Percentiles rank a stretch among this genome's conserved stretches.
Conservation (phyloP, 2,329 filamentous ascomycete species). For the Hypoxylon sp. region DNA sequence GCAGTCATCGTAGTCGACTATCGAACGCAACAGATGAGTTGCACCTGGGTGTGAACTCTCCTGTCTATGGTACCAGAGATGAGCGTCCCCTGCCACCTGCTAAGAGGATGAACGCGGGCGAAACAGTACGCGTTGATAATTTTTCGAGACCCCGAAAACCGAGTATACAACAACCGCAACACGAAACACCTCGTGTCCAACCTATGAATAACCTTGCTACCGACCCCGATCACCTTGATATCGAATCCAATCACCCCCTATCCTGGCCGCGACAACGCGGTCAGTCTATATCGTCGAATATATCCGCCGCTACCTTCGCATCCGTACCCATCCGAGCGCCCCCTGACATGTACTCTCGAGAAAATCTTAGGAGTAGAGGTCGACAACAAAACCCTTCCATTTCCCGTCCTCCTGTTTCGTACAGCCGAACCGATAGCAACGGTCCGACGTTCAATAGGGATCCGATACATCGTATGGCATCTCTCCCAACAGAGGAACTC, state of each 20-base stretch:
- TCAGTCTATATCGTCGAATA: constrained; percentile 58
- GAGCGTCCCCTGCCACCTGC: constrained; percentile 39
- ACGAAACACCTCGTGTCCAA: constrained; percentile 48
- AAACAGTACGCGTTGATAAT: constrained; percentile 58
- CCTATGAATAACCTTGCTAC: constrained; percentile 40
- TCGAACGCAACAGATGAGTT: constrained; percentile 34
- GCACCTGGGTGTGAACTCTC: constrained; percentile 34
- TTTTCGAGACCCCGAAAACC: constrained; percentile 67
- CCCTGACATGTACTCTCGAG: constrained; percentile 50
- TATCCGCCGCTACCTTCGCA: constrained; percentile 56
- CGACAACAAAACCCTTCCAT: constrained; percentile 40
- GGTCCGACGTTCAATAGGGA: constrained; percentile 49
- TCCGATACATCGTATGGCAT: constrained; percentile 52
- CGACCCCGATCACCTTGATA: constrained; percentile 40
- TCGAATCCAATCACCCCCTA: constrained; percentile 27
- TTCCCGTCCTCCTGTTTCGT: constrained; percentile 44
- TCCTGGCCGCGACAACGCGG: constrained; percentile 57
- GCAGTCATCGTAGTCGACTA: constrained; percentile 32
- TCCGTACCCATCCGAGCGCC: constrained; percentile 53
- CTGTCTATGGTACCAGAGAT: constrained; percentile 40
- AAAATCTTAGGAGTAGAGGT: constrained; percentile 38
- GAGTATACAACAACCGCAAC: constrained; percentile 57
- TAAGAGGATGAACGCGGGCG: constrained; percentile 44
- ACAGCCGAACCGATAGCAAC: constrained; percentile 50
- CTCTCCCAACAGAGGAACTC: constrained; percentile 60